Evolutionary conservation across 2,329 filamentous ascomycete genomes (phyloP).

Genomic region (Colletotrichum trifolii): DNA sequence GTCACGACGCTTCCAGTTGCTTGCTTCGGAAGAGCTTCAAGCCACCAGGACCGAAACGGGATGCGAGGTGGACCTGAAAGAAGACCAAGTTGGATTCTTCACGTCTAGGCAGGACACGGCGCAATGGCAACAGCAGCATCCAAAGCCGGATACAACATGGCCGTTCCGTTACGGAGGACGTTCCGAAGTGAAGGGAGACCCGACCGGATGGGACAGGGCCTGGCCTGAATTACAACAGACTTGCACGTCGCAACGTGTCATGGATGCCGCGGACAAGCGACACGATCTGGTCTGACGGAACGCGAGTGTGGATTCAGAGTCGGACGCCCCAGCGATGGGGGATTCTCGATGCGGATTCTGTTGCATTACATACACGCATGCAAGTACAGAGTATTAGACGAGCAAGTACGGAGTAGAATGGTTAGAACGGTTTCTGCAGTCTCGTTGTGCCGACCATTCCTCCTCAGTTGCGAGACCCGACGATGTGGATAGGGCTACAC

Average conservation of each 20-base stretch:
- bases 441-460: constrained; percentile 4
- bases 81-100: not conserved
- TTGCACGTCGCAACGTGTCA: not conserved
- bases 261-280: not conserved
- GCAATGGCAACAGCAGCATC: not conserved
- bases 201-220: constrained; percentile 13
- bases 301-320: not conserved
- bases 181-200: constrained; percentile 13
- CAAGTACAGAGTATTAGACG: too few relatives aligned
- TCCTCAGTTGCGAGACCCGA: constrained; percentile 9
- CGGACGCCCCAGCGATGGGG: not conserved
- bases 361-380: not conserved
- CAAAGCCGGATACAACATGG: constrained; percentile 9
- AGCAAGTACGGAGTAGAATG: not conserved
- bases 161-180: constrained; percentile 11
- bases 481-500: constrained; percentile 23
- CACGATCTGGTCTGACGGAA: not conserved
- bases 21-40: not conserved
- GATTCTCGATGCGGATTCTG: constrained; percentile 3
- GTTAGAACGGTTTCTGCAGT: not conserved
- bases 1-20: constrained; percentile 27
- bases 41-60: not conserved
- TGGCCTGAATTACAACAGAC: not conserved
- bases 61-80: not conserved
- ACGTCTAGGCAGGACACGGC: not conserved